These are phyloP conservation scores for Escallonia herrerae DNA, from an alignment of 129 eudicot species.

Conservation along the genomic window DNA sequence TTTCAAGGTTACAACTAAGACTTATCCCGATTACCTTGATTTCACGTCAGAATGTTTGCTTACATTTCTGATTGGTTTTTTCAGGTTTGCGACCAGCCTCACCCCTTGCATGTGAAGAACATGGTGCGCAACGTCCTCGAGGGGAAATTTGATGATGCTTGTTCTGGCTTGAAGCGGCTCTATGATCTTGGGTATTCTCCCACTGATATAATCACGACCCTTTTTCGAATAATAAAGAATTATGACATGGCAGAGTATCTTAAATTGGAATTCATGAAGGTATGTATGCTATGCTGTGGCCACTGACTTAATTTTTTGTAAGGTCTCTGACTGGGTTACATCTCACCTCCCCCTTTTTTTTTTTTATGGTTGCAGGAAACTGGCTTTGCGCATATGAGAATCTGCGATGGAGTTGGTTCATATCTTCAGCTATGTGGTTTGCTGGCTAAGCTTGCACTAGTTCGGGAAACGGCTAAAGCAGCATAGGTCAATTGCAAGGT, in stretches of 20 bases:
- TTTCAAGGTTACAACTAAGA: slow-evolving; percentile 56
- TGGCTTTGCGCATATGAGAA: slow-evolving; percentile 99
- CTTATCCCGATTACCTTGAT: neutral
- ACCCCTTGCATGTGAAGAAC: slow-evolving; percentile 90
- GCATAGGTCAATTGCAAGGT: slow-evolving; percentile 15
- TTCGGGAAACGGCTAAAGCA: slow-evolving; percentile 78
- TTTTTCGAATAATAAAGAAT: slow-evolving; percentile 88
- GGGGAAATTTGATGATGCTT: slow-evolving; percentile 93
- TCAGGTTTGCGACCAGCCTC: slow-evolving; percentile 99
- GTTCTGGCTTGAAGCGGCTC: slow-evolving; percentile 82
- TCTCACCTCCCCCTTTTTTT: neutral
- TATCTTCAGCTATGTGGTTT: slow-evolving; percentile 93
- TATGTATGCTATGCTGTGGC: slow-evolving; percentile 2
- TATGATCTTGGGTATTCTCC: slow-evolving; percentile 98
- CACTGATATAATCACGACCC: slow-evolving; percentile 94
- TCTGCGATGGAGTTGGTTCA: slow-evolving; percentile 97
- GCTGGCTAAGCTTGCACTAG: slow-evolving; percentile 76
- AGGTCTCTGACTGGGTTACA: neutral
- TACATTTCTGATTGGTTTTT: slow-evolving; percentile 6
- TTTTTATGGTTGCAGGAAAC: slow-evolving; percentile 52
- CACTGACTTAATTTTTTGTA: neutral
- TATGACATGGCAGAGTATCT: slow-evolving; percentile 95
- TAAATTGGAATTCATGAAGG: slow-evolving; percentile 98
- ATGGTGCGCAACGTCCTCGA: slow-evolving; percentile 84
- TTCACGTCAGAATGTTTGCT: neutral